Base-by-base conservation (phyloP, 2,329 filamentous ascomycete species). In the Diaporthe ampelina region DNA sequence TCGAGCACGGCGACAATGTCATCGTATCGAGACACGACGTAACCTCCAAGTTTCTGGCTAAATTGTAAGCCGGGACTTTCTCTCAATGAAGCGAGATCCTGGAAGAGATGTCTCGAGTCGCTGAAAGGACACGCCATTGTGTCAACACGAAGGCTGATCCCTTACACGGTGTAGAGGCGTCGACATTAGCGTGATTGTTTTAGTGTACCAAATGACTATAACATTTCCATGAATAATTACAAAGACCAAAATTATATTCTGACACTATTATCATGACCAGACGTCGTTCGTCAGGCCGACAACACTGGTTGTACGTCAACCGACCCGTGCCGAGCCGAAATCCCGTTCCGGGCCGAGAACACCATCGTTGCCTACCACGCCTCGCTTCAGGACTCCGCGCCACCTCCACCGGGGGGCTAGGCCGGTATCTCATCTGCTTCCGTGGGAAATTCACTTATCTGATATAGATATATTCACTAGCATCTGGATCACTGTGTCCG, bases 21-120 rank as follows among this genome's bases (percentile, higher is more conserved):
- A 26, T 61, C 57, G 35, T 61, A 61, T 35, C 57, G 57, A 26
- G 57, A 61, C 40, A 61, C n/a, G 15, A 61, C 35, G 43, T 61
- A 61, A 6, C 37, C 57, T 5, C 57, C 57, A 19, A 61, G 13
- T 21, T 43, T 61, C 15, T 61, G 35, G 57, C 57, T 61, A 35
- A 61, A 26, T 21, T 61, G 57, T 17, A 43, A 43, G 2, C 57
- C 57, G 35, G 21, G 13, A 43, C 1, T 2, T 2, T 61, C 57
- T 43, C 35, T 43, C 7, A n/a, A 61, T 9, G n/a, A 43, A 26
- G 57, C 57, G 35, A 61, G 57, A 61, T 61, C 57, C 57, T 61
- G 57, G n/a, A 61, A 61, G 1, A 61, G n/a, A 43, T n/a, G 57
- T 26, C n/a, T 43, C 5, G 57, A 61, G n/a, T 61, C 35, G 57